phyloP scores from a whole-genome alignment of 352 stramenopile species.

The Phytophthora tentaculata region DNA sequence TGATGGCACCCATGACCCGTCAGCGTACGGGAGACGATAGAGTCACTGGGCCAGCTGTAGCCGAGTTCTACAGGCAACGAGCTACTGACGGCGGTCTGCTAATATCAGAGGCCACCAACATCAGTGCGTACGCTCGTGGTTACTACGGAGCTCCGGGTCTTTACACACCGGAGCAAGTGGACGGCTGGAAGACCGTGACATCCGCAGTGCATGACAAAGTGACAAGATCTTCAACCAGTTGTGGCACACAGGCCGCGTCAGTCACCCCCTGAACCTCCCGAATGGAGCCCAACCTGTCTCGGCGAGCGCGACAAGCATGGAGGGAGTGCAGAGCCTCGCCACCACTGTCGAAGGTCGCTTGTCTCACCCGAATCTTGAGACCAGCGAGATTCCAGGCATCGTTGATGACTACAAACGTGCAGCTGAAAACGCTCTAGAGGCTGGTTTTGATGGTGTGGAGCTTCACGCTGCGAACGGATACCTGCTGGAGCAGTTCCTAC shows the following conservation, averaged over 20 bases:
- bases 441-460: conserved; percentile 92
- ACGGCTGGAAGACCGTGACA: conserved; percentile 66
- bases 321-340: conserved; percentile 34
- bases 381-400: conserved; percentile 68
- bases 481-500: conserved; percentile 90
- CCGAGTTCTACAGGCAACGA: conserved; percentile 68
- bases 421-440: conserved; percentile 56
- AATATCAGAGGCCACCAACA: conserved; percentile 67
- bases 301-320: conserved; percentile 42
- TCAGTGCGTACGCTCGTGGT: conserved; percentile 45
- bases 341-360: conserved; percentile 44
- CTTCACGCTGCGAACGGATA: conserved; percentile 93
- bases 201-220: conserved; percentile 77
- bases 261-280: conserved; percentile 61
- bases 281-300: conserved; percentile 56
- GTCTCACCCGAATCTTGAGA: conserved; percentile 56
- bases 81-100: conserved; percentile 63
- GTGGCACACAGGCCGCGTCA: conserved; percentile 81
- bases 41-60: conserved; percentile 41
- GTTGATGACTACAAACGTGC: conserved; percentile 37
- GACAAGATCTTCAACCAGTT: conserved; percentile 85
- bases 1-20: conserved; percentile 72
- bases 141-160: conserved; percentile 64
- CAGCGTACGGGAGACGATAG: conserved; percentile 42
- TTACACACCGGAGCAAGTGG: conserved; percentile 55